Evolutionary conservation across 257 asterid species (phyloP).

Genomic region (Solanum boliviense): DNA sequence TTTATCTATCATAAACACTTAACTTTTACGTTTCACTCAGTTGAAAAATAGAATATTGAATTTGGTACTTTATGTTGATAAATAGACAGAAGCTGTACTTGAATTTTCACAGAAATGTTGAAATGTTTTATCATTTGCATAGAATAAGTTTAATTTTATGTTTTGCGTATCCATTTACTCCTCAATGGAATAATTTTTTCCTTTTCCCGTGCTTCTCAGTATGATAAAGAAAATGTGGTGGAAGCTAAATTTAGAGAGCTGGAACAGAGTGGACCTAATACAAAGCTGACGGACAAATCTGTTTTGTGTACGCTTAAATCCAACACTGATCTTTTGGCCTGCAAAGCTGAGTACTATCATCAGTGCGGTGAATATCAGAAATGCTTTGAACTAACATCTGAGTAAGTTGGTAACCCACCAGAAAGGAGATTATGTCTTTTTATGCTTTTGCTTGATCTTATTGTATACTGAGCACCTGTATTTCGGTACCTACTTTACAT

Average conservation of each 20-base stretch:
- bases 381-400: constrained; percentile 82
- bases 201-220: constrained; percentile 35
- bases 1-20: neutral
- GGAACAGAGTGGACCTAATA: constrained; percentile 53
- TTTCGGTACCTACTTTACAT: neutral
- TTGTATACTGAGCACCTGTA: neutral
- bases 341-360: constrained; percentile 98
- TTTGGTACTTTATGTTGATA: neutral
- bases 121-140: neutral
- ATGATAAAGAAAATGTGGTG: constrained; percentile 70
- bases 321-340: constrained; percentile 94
- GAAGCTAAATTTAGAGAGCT: constrained; percentile 82
- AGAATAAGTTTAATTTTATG: neutral
- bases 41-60: neutral
- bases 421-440: neutral
- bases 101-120: neutral
- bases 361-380: constrained; percentile 96
- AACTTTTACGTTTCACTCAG: neutral
- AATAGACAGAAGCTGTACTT: neutral
- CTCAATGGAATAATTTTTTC: neutral
- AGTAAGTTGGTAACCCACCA: constrained; percentile 41
- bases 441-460: neutral
- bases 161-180: neutral
- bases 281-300: constrained; percentile 47
- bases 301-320: constrained; percentile 49